phyloP scores from a whole-genome alignment of 1,284 basidiomycete species.

The Rhodofomes roseus region DNA sequence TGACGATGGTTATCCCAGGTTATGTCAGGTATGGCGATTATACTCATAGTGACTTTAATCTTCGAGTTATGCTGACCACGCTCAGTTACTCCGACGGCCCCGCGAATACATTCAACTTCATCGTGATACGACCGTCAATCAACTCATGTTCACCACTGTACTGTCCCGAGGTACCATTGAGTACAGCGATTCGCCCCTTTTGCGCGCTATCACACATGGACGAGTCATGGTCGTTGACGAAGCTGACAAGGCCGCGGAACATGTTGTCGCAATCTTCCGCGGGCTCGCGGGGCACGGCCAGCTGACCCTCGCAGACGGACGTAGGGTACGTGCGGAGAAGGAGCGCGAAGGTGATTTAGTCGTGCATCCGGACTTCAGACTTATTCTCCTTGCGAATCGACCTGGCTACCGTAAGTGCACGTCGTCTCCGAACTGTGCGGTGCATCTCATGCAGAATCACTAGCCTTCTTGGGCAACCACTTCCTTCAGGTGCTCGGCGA shows the following conservation, averaged over 20 bases:
- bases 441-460: neutral
- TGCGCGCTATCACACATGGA: slow-evolving; percentile 56
- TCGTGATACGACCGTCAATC: slow-evolving; percentile 64
- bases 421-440: neutral
- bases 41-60: neutral
- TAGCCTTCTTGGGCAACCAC: slow-evolving; percentile 69
- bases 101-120: slow-evolving; percentile 68
- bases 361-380: slow-evolving; percentile 59
- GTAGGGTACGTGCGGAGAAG: slow-evolving; percentile 44
- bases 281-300: slow-evolving; percentile 63
- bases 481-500: slow-evolving; percentile 69
- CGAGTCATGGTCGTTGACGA: slow-evolving; percentile 65
- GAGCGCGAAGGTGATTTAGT: slow-evolving; percentile 51
- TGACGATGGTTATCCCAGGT: slow-evolving; percentile 22
- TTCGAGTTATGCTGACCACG: neutral
- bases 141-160: slow-evolving; percentile 64
- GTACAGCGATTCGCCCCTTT: slow-evolving; percentile 60
- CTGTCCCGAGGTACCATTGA: slow-evolving; percentile 52
- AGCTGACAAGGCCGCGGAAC: slow-evolving; percentile 68
- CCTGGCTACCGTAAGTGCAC: slow-evolving; percentile 66
- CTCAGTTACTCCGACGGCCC: slow-evolving; percentile 53
- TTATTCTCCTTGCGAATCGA: slow-evolving; percentile 61
- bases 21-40: slow-evolving; percentile 45
- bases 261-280: slow-evolving; percentile 66
- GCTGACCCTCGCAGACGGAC: slow-evolving; percentile 57